Conservation (phyloP, 371 early-diverging fungal species). For the Syncephalastrum contaminatum region DNA sequence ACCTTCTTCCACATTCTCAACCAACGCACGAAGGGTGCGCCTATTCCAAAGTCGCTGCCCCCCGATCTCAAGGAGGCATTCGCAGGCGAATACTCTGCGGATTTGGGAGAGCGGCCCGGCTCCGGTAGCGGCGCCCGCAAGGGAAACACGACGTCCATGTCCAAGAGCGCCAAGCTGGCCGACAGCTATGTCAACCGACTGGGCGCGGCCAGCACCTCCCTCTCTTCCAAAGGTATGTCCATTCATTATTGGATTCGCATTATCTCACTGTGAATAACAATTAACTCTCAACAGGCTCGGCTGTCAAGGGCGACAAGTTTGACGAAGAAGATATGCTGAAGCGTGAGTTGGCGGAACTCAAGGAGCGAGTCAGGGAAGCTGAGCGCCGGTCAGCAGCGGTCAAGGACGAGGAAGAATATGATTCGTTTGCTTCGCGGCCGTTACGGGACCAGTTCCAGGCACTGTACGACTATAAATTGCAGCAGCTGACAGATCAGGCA, state of each 20-base stretch:
- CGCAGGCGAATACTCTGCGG: constrained; percentile 55
- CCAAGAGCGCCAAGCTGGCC: constrained; percentile 46
- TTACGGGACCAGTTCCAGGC: constrained; percentile 50
- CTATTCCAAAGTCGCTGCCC: constrained; percentile 43
- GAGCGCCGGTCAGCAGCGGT: constrained; percentile 28
- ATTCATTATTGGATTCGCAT: neutral
- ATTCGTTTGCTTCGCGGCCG: constrained; percentile 44
- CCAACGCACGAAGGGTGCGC: constrained; percentile 49
- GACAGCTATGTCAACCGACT: constrained; percentile 53
- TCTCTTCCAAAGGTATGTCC: constrained; percentile 33
- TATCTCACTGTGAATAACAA: too few relatives aligned
- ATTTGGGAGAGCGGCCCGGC: constrained; percentile 52
- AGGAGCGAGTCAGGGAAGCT: constrained; percentile 41
- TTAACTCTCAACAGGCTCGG: too few relatives aligned
- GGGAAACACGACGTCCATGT: constrained; percentile 46
- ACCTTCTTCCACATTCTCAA: constrained; percentile 63
- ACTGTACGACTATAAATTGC: constrained; percentile 48
- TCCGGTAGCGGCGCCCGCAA: constrained; percentile 47
- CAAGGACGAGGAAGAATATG: constrained; percentile 22
- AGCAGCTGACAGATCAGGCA: constrained; percentile 47
- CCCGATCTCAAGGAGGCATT: constrained; percentile 52
- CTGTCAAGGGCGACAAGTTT: constrained; percentile 30
- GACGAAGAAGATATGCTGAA: constrained; percentile 51
- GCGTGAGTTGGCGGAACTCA: constrained; percentile 42
- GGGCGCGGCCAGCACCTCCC: constrained; percentile 49